Evolutionary conservation across 2,329 filamentous ascomycete species (phyloP).

Genomic region (Xylariaceae sp.): DNA sequence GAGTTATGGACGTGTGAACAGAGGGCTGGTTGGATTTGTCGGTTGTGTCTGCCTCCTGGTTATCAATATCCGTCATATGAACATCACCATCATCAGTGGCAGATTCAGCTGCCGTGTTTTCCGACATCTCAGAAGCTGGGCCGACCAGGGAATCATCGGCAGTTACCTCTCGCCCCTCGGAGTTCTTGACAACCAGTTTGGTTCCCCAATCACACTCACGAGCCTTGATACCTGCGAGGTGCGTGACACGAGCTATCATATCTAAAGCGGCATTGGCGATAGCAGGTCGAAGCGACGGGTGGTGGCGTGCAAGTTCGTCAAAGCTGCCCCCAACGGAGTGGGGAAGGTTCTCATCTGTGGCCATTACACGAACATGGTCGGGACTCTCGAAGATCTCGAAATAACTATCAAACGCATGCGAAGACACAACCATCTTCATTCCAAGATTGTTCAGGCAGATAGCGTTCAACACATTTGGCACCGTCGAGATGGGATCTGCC

Average conservation of each 20-base stretch:
- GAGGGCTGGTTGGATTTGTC: constrained; percentile 17
- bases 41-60: constrained; percentile 18
- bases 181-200: constrained; percentile 63
- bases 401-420: constrained; percentile 76
- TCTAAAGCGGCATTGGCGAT: constrained; percentile 83
- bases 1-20: constrained; percentile 42
- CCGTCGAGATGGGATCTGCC: constrained; percentile 77
- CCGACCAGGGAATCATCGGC: constrained; percentile 42
- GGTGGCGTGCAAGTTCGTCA: constrained; percentile 90
- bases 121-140: constrained; percentile 15
- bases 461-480: constrained; percentile 84
- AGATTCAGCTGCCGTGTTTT: constrained; percentile 37
- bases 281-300: constrained; percentile 72
- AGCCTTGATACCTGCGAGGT: constrained; percentile 67
- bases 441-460: constrained; percentile 88
- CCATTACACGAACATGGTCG: constrained; percentile 78
- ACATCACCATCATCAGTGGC: constrained; percentile 46
- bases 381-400: constrained; percentile 97
- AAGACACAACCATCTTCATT: constrained; percentile 80
- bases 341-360: constrained; percentile 64
- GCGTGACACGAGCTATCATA: constrained; percentile 78
- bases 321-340: constrained; percentile 75
- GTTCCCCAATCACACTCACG: constrained; percentile 66
- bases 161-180: constrained; percentile 52
- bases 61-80: constrained; percentile 58